phyloP scores from a whole-genome alignment of 1,284 basidiomycete species.

The Inonotus hispidus region DNA sequence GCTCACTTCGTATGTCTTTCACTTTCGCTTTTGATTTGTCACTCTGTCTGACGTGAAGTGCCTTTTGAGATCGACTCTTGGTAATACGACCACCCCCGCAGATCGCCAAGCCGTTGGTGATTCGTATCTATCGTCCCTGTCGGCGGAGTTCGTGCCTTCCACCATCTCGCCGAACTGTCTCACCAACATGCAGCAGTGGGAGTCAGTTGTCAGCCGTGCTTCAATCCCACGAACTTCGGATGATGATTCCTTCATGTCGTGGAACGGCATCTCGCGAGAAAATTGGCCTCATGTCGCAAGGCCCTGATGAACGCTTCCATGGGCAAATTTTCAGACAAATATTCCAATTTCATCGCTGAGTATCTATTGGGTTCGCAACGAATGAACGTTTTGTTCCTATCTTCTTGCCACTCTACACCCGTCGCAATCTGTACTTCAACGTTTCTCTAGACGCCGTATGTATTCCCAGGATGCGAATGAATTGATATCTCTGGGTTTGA shows the following conservation, averaged over 20 bases:
- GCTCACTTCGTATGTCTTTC: slow-evolving; percentile 45
- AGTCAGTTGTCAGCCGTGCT: slow-evolving; percentile 10
- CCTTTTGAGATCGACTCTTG: slow-evolving; percentile 5
- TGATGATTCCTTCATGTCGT: slow-evolving; percentile 43
- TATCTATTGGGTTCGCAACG: too few species aligned
- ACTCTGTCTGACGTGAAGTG: not conserved
- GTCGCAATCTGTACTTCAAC: not conserved
- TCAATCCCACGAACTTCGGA: slow-evolving; percentile 24
- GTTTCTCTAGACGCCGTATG: not conserved
- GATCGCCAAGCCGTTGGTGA: slow-evolving; percentile 4
- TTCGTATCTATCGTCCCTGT: slow-evolving; percentile 8
- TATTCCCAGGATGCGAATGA: not conserved
- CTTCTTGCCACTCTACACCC: not conserved
- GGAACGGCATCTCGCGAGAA: slow-evolving; percentile 34
- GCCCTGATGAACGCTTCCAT: not conserved
- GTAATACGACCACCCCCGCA: slow-evolving; percentile 11
- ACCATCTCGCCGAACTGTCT: slow-evolving; percentile 15
- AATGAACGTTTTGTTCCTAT: too few species aligned
- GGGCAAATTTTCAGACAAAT: not conserved
- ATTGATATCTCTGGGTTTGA: not conserved
- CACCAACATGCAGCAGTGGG: slow-evolving; percentile 12
- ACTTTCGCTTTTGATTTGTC: not conserved
- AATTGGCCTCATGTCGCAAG: slow-evolving; percentile 10
- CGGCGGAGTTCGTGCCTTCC: slow-evolving; percentile 2
- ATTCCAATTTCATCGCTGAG: too few species aligned